Evolutionary conservation across 2,329 filamentous ascomycete species (phyloP).

Genomic region (Colletotrichum siamense): DNA sequence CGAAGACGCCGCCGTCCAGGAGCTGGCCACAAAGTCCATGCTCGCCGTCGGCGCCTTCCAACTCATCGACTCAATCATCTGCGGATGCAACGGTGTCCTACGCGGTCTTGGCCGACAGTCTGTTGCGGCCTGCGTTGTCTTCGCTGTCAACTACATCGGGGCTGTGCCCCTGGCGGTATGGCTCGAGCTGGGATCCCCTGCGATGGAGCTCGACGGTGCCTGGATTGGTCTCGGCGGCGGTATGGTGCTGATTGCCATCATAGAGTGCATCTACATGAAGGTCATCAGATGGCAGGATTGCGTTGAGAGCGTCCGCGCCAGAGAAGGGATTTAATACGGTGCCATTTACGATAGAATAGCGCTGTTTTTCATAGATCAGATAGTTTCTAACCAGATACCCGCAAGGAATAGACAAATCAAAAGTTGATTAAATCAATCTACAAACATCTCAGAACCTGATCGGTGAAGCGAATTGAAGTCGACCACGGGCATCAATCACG

Average conservation of each 20-base stretch:
- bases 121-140: constrained; percentile 40
- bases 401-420: not conserved
- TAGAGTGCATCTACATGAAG: constrained; percentile 39
- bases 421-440: not conserved
- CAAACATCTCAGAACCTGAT: not conserved
- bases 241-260: constrained; percentile 33
- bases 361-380: not conserved
- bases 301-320: constrained; percentile 32
- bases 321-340: constrained; percentile 25
- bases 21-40: constrained; percentile 34
- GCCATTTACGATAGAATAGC: not conserved
- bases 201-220: constrained; percentile 35
- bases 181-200: constrained; percentile 38
- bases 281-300: constrained; percentile 32
- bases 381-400: not conserved
- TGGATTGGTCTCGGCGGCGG: constrained; percentile 40
- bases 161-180: constrained; percentile 43
- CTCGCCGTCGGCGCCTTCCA: constrained; percentile 37
- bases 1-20: constrained; percentile 32
- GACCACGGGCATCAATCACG: not conserved
- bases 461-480: not conserved
- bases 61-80: constrained; percentile 38
- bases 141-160: constrained; percentile 40
- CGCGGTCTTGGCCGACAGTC: constrained; percentile 43
- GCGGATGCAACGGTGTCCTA: constrained; percentile 42